A percentile compares a stretch with the other conserved stretches of the same genome.
Conservation (phyloP, 257 asterid genomes). For the Solanum pennellii region DNA sequence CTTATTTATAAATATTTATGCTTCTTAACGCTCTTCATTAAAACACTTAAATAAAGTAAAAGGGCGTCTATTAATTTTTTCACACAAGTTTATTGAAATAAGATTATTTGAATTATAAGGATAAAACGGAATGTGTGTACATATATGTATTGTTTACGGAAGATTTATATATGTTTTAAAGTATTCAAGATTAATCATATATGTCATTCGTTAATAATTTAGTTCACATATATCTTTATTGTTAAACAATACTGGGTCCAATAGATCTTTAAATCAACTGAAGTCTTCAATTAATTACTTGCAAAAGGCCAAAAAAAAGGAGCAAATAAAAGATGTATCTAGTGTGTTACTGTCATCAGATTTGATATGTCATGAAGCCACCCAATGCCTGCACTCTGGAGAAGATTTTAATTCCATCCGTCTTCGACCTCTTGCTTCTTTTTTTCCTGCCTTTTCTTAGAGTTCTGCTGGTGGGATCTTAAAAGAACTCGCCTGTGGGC, state of each 20-base stretch:
- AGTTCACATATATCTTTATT: background rate
- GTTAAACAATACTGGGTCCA: background rate
- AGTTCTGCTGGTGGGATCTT: background rate
- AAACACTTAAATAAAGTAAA: background rate
- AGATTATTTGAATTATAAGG: background rate
- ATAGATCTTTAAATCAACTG: background rate
- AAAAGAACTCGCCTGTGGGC: background rate
- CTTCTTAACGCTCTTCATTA: background rate
- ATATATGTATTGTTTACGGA: background rate
- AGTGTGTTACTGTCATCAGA: background rate
- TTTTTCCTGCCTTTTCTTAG: background rate
- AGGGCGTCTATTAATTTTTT: background rate
- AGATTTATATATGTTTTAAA: background rate
- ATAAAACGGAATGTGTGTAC: background rate
- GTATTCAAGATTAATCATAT: background rate
- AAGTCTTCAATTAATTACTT: background rate
- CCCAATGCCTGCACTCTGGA: background rate
- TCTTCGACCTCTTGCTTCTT: background rate
- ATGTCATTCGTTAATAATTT: background rate
- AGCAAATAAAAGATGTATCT: background rate
- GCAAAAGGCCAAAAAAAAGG: background rate
- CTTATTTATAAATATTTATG: background rate
- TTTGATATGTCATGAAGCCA: background rate
- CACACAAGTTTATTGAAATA: background rate
- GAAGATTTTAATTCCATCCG: background rate